Base-by-base conservation (phyloP, 1,139 yeast genomes). In the Scheffersomyces titani region DNA sequence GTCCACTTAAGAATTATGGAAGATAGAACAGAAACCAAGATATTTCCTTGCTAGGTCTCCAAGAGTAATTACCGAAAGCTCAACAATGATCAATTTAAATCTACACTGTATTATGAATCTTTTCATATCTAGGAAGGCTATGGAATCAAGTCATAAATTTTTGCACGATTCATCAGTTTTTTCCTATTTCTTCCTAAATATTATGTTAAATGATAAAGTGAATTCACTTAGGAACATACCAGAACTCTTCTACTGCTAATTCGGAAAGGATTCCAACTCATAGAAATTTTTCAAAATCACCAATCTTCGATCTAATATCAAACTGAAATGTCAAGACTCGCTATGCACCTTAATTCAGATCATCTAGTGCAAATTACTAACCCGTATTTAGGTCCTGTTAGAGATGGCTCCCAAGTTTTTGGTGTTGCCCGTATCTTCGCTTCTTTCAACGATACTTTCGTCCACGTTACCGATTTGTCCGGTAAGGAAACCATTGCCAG, bases 381-480 rank as follows among this genome's bases (percentile, higher is more conserved):
- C 73, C 59, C 51, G 19, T 44, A 22, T 52, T 61, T 79, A 88
- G 86, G 82, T 86, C 94, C 90, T 83, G 88, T 90, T 83, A 90
- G 93, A 83, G 96, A 91, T 83, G 91, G 93, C 78, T 90, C 96
- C 87, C 97, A 92, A 85, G 98, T 93, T 80, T 96, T 96, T 83
- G 99, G 99, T 88, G 99, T 96, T 85, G 99, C 99, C 80, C 96
- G 98, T 86, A 94, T 96, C 88, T 96, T 84, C 77, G 99, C 99
- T 77, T 94, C 99, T 69, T 92, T 93, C 89, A 96, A 96, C 90
- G 99, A 96, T 87, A 96, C 99, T 70, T 96, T 96, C 86, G 99
- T 96, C 74, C 99, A 96, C 84, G 96, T 96, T 75, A 96, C 99
- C 76, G 99, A 96, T 88, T 86, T 93, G 74, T 91, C 99, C 74